Evolutionary conservation across 179 eudicot species (phyloP), one percentile per base, ranked within the genome.

Genomic region (Patellifolia procumbens): DNA sequence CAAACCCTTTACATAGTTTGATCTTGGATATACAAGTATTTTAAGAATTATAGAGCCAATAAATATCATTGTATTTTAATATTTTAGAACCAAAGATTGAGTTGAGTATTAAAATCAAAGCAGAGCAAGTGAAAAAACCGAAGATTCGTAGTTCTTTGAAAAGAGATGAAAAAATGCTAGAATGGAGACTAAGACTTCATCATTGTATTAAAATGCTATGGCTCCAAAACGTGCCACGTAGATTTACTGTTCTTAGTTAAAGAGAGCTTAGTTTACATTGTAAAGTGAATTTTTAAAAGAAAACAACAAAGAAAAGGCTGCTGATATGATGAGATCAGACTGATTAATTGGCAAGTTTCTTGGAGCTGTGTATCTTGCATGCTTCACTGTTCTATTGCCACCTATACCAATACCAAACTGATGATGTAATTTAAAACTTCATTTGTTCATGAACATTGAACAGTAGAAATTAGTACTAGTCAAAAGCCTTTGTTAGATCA

Each of bases 401-500:
- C 35, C 42, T 77, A 80, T 73, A 37, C 74, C 43, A 37, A 58
- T n/a, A n/a, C n/a, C n/a, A n/a, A n/a, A n/a, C n/a, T n/a, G 35
- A 12, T 81, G 80, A 81, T 77, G 80, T 68, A 73, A 73, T 68
- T n/a, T n/a, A n/a, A n/a, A n/a, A n/a, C n/a, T n/a, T n/a, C n/a
- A n/a, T n/a, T n/a, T n/a, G n/a, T n/a, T n/a, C n/a, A n/a, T n/a
- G n/a, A n/a, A n/a, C n/a, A n/a, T n/a, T n/a, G n/a, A n/a, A n/a
- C n/a, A n/a, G n/a, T n/a, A n/a, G n/a, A n/a, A n/a, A n/a, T n/a
- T n/a, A n/a, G n/a, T n/a, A n/a, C 17, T 9, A 37, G 73, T 77
- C 80, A 77, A 81, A 76, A 66, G 76, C 73, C 20, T 62, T 73
- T 39, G 80, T 81, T 81, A 73, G 84, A 81, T 81, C 67, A 81